Base-by-base conservation (phyloP, 2,329 filamentous ascomycete genomes). In the Monascus ruber region DNA sequence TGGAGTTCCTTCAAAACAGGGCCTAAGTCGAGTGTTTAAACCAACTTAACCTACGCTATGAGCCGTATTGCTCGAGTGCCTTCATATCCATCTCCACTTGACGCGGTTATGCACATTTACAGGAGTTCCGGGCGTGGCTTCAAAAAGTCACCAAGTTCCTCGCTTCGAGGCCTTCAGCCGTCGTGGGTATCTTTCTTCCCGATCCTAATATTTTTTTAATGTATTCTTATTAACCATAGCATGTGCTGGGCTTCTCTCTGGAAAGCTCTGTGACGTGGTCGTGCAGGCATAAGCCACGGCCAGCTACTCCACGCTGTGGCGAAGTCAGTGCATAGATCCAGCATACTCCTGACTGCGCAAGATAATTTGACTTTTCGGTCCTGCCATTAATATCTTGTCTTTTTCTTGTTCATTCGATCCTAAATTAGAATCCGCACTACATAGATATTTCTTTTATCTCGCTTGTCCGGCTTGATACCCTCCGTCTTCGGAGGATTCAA, bases 241-340 rank as follows among this genome's bases (percentile, higher is more conserved):
- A 32, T 36, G 17, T 36, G 26, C 35, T 24, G 26, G 9, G 11
- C 26, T 31, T 43, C 37, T 35, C 44, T 44, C 34, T 35, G 34
- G 8, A 11, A 31, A 44, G 42, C 47, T 53, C 54, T 10, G 6
- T 61, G 59, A 62, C 58, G 57, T 62, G 59, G 47, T 51, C 47
- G 41, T 50, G 47, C 48, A 45, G 50, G 36, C 41, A 45, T 49
- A 47, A 51, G 51, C 53, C 51, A 53, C 50, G 35, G 36, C 38
- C 42, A 41, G 39, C 43, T 40, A 36, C 51, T 53, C 49, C 49
- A 48, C 40, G 47, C 50, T 62, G 60, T 63, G 60, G 60, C 60
- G 60, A 54, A 63, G 60, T 50, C 47, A 43, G 45, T 61, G 56
- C 55, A 57, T 54, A 41, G 17, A 17, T 17, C 17, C 17, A 17